A percentile compares a stretch with the other conserved stretches of the same genome.
Evolutionary conservation across 257 asterid genomes (phyloP).

Genomic region (Nicotiana sylvestris): DNA sequence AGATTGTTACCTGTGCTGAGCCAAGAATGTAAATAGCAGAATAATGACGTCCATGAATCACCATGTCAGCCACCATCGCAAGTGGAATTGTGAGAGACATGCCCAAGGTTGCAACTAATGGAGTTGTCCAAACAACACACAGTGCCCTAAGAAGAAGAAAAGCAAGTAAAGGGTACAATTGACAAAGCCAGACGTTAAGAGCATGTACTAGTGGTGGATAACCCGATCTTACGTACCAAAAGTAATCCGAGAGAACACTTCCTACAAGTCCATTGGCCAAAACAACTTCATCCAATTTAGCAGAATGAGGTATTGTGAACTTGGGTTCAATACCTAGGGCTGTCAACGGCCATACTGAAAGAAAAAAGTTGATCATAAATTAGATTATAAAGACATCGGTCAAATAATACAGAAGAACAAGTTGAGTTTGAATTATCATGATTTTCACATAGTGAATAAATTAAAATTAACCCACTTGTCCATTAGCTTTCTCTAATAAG

Average conservation of each 20-base stretch:
- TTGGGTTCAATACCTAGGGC: slow-evolving; percentile 95
- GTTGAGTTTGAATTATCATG: neutral
- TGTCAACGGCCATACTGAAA: slow-evolving; percentile 97
- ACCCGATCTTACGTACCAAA: slow-evolving; percentile 51
- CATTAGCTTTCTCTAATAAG: neutral
- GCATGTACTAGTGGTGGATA: neutral
- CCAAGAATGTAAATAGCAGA: slow-evolving; percentile 88
- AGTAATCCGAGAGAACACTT: slow-evolving; percentile 93
- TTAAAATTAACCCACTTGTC: neutral
- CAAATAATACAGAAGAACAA: neutral
- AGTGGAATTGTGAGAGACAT: slow-evolving; percentile 99
- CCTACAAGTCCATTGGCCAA: slow-evolving; percentile 89
- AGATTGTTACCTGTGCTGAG: slow-evolving; percentile 69
- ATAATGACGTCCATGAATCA: slow-evolving; percentile 92
- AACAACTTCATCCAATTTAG: slow-evolving; percentile 87
- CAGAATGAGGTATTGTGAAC: slow-evolving; percentile 84
- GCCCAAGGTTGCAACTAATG: slow-evolving; percentile 94
- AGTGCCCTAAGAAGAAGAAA: slow-evolving; percentile 60
- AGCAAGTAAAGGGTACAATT: neutral
- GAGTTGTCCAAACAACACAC: slow-evolving; percentile 99
- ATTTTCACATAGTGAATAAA: neutral
- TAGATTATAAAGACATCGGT: neutral
- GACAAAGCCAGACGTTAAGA: neutral
- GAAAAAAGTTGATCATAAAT: neutral
- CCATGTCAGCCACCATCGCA: slow-evolving; percentile 97